Evolutionary conservation across 306 rosid species (phyloP), one percentile per base, ranked within the genome.

Genomic region (Fagus crenata): DNA sequence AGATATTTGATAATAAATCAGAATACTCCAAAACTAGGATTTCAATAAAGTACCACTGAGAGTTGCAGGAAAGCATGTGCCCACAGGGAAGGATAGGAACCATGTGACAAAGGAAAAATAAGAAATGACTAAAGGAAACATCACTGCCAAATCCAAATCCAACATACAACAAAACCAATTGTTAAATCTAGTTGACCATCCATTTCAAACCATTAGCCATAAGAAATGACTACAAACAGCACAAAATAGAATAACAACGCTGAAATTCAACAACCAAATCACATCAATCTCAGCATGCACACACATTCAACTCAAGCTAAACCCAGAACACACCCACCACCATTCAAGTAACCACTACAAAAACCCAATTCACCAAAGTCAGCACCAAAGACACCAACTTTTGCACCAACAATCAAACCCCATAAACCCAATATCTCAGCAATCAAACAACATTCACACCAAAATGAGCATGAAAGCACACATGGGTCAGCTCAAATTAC

Each of bases 221-320:
- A 64, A 12, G 11, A 69, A 9, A 83, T 60, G 59, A 70, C 69
- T 17, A 32, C 75, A 77, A 73, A 82, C 80, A 77, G 79, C 73
- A 74, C 78, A 65, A 76, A 82, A 69, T 7, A 18, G 28, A 41
- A 58, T 32, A 81, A 56, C 75, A 42, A 68, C 33, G 55, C 73
- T 36, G 59, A 68, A 87, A 82, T 64, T 75, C 58, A 84, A 51
- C 75, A 80, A 81, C 75, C 75, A 7, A 82, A 72, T 73, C 61
- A 76, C 51, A 77, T 51, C 68, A 72, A 59, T 69, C 32, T 1
- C 53, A 73, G 70, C 92, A 91, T 79, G 81, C 82, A 87, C 37
- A 79, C 88, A 81, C 85, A 86, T 84, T 89, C 72, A 89, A 82
- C 89, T 71, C 51, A 58, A 2, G 74, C 60, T 49, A 81, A 75